Evolutionary conservation across 306 rosid species (phyloP), one percentile per base, ranked within the genome.

Genomic region (Clitoria ternatea): DNA sequence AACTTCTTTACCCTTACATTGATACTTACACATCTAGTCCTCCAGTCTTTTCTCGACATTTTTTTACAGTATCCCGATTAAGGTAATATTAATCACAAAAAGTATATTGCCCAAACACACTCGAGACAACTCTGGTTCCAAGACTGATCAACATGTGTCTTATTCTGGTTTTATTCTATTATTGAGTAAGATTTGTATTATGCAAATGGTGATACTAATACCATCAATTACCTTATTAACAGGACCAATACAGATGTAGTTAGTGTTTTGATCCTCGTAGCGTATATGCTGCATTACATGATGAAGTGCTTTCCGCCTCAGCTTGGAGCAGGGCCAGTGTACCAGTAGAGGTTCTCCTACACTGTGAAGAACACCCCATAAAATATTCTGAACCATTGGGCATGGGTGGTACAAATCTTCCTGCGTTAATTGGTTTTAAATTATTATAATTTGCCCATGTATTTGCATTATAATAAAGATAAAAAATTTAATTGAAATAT

Each of bases 221-320:
- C 4, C 4, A 47, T 5, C 2, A 1, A 56, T 10, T 30, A 86
- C 96, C 96, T 91, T 91, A 47, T 53, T 85, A 47, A 91, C 75
- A 4, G 96, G 88, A 42, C 87, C 97, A 82, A 91, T 43, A 55
- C 96, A 85, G n/a, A 88, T 17, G 36, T 91, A 91, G 23, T 77
- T 77, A 13, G 96, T 83, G 63, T 67, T 82, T 66, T 88, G 54
- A 72, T 88, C 96, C 68, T 91, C 96, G 1, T 85, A 81, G 73
- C 88, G 97, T 10, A 91, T 87, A 57, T 88, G 90, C 1, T 83
- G 59, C 83, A 91, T 86, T 45, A 83, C 85, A 40, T 62, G 70
- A 40, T 50, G 1, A 4, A 91, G 84, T 49, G 91, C 92, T 74
- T 76, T 88, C 15, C 70, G 55, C 72, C 97, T 87, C 1, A 88